These are phyloP conservation scores for Thalassia testudinum DNA, from an alignment of 116 monocot species.

Conservation along the genomic window DNA sequence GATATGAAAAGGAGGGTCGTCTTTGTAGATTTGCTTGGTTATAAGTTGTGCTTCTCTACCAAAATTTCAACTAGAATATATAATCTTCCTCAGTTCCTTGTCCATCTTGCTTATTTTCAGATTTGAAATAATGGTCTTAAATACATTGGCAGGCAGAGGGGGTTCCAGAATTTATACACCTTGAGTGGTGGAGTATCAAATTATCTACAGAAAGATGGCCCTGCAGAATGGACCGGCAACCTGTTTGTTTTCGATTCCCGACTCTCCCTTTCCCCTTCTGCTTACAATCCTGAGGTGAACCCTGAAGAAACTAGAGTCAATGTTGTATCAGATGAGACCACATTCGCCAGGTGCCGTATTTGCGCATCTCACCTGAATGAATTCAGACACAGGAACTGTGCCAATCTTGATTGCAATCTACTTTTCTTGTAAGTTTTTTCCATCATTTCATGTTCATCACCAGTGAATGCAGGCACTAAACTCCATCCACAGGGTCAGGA, in stretches of 20 bases:
- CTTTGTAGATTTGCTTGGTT: too few species aligned
- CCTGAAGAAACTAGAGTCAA: slow-evolving; percentile 5
- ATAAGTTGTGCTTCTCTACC: too few species aligned
- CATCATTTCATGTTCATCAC: too few species aligned
- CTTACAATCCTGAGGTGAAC: slow-evolving; percentile 29
- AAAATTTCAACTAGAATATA: too few species aligned
- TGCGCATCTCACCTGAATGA: slow-evolving; percentile 45
- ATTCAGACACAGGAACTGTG: slow-evolving; percentile 83
- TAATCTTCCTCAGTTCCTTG: too few species aligned
- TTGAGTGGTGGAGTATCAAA: slow-evolving; percentile 79
- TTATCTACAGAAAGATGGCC: slow-evolving; percentile 66
- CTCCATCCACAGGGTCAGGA: background rate
- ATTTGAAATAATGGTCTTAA: too few species aligned
- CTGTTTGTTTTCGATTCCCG: slow-evolving; percentile 90
- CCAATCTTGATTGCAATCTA: slow-evolving; percentile 84
- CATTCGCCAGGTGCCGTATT: slow-evolving; percentile 65
- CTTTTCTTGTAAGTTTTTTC: slow-evolving; percentile 71
- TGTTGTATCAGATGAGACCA: slow-evolving; percentile 10
- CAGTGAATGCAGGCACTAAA: background rate
- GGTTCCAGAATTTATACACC: slow-evolving; percentile 77
- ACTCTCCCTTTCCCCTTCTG: slow-evolving; percentile 63
- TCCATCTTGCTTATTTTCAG: too few species aligned
- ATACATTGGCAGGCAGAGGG: slow-evolving; percentile 39
- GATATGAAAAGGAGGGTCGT: too few species aligned
- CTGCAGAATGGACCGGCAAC: slow-evolving; percentile 72